A percentile compares a stretch with the other conserved stretches of the same genome.
phyloP scores from a whole-genome alignment of 805 yeast species.

The Cyberlindnera xishuangbannaensis region DNA sequence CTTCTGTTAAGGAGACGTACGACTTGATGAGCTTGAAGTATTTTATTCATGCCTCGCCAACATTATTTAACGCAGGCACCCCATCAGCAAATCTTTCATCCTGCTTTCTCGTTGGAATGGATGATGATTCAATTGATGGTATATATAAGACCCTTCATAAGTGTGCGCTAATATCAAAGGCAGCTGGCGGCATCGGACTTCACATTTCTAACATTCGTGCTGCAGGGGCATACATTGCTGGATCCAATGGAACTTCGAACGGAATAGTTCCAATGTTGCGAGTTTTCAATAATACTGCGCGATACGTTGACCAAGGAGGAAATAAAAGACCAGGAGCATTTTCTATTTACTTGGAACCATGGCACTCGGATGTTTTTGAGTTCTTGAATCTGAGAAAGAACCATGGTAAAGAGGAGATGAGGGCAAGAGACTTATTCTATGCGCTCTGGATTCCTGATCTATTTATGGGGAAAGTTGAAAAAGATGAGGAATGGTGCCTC shows the following conservation, averaged over 20 bases:
- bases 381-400: conserved; percentile 83
- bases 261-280: conserved; percentile 96
- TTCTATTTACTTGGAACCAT: conserved; percentile 90
- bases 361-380: conserved; percentile 92
- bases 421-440: conserved; percentile 90
- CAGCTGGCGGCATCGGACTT: conserved; percentile 94
- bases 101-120: conserved; percentile 87
- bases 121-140: conserved; percentile 93
- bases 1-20: conserved; percentile 72
- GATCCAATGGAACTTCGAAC: conserved; percentile 87
- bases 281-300: conserved; percentile 92
- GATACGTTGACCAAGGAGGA: conserved; percentile 98
- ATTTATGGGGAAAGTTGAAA: conserved; percentile 87
- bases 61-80: conserved; percentile 90
- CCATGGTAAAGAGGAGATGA: conserved; percentile 89
- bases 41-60: conserved; percentile 94
- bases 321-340: conserved; percentile 98
- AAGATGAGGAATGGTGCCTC: conserved; percentile 75
- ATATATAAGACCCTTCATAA: conserved; percentile 85
- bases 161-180: conserved; percentile 85
- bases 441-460: conserved; percentile 95
- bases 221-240: conserved; percentile 81
- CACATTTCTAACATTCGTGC: conserved; percentile 85
- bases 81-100: conserved; percentile 82
- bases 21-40: conserved; percentile 79